Conservation (phyloP, 495 filamentous ascomycete genomes). For the Daldinia decipiens region DNA sequence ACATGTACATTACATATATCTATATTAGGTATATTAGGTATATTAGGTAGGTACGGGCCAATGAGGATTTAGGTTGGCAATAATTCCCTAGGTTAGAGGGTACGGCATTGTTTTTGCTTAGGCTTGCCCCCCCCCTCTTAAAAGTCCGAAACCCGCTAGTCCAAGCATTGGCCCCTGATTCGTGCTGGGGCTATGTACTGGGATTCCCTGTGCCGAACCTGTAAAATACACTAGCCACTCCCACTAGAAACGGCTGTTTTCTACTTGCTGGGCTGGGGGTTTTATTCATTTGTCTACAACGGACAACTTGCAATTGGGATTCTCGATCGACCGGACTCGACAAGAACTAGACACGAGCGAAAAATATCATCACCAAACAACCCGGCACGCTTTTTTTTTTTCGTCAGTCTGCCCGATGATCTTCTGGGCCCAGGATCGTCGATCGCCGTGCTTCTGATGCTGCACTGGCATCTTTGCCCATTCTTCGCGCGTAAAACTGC, state of each 20-base stretch:
- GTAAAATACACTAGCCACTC: conserved; percentile 41
- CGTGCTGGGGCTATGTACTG: conserved; percentile 20
- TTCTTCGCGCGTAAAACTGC: conserved; percentile 23
- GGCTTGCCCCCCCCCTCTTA: conserved; percentile 20
- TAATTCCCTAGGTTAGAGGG: conserved; percentile 1
- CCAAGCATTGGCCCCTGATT: conserved; percentile 37
- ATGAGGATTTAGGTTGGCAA: conserved; percentile 35
- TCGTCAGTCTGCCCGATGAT: conserved; percentile 37
- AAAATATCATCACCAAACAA: conserved; percentile 8
- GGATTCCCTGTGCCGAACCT: conserved; percentile 40
- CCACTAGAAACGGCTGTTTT: conserved; percentile 36
- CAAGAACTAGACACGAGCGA: neutral
- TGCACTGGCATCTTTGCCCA: conserved; percentile 42
- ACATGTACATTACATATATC: neutral
- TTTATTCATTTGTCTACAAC: conserved; percentile 24
- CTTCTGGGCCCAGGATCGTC: conserved; percentile 37
- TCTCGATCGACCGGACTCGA: conserved; percentile 27
- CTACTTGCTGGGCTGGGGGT: conserved; percentile 20
- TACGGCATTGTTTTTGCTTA: conserved; percentile 19
- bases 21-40: neutral
- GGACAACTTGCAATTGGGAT: conserved; percentile 41
- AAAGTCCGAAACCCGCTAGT: conserved; percentile 49
- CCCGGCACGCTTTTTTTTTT: conserved; percentile 9
- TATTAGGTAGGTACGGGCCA: conserved; percentile 9
- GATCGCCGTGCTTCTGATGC: conserved; percentile 48